Conservation (phyloP, 352 stramenopile genomes). For the Phytophthora melonis region DNA sequence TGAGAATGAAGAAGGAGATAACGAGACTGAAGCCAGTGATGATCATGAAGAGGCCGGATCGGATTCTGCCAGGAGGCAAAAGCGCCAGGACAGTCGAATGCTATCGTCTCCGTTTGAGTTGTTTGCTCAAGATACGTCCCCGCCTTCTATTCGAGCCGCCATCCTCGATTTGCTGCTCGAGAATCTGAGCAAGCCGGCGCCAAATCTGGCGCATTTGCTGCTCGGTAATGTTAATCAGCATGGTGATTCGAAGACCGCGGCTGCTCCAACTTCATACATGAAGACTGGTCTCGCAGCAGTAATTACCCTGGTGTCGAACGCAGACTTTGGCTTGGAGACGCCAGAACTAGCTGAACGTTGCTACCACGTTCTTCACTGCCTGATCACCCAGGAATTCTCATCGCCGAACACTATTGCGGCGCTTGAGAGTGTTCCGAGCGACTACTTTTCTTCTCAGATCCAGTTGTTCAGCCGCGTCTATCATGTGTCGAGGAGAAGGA, state of each 20-base stretch:
- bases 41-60: conserved; percentile 33
- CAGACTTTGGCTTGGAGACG: conserved; percentile 72
- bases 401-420: conserved; percentile 55
- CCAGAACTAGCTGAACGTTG: conserved; percentile 71
- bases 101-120: conserved; percentile 60
- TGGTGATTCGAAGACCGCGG: conserved; percentile 38
- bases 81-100: conserved; percentile 52
- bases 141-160: conserved; percentile 64
- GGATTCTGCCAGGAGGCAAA: conserved; percentile 37
- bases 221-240: conserved; percentile 64
- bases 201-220: conserved; percentile 80
- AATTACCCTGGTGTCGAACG: conserved; percentile 75
- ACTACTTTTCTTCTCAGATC: conserved; percentile 77
- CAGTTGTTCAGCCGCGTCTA: conserved; percentile 66
- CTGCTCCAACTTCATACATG: conserved; percentile 40
- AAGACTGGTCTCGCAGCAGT: conserved; percentile 75
- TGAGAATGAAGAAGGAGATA: conserved; percentile 37
- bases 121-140: conserved; percentile 47
- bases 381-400: conserved; percentile 78
- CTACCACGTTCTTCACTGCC: conserved; percentile 70
- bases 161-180: conserved; percentile 84
- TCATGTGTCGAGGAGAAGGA: conserved; percentile 50
- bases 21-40: conserved; percentile 26
- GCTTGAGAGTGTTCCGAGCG: conserved; percentile 69
- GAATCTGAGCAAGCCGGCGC: conserved; percentile 78